These are phyloP conservation scores for Kwoniella heveanensis DNA, from an alignment of 768 basidiomycete species.

Conservation along the genomic window DNA sequence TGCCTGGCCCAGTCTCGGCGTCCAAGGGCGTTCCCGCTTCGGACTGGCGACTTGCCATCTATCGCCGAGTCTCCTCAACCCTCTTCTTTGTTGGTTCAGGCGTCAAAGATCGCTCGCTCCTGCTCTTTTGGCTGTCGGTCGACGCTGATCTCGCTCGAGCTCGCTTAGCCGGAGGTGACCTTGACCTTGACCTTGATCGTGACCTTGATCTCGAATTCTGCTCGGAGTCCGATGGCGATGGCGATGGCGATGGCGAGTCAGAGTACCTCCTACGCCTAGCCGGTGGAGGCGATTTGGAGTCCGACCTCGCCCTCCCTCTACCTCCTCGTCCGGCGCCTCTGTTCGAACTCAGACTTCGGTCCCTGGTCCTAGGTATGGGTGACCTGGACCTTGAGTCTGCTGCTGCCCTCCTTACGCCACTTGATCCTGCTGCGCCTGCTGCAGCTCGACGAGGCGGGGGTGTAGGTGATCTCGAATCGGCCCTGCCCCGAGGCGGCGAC, in stretches of 20 bases:
- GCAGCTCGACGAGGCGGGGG: constrained; percentile 13
- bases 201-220: background rate
- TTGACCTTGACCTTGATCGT: constrained; percentile 7
- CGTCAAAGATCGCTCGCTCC: constrained; percentile 46
- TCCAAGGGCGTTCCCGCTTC: too few species aligned
- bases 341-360: too few species aligned
- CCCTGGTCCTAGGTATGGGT: constrained; percentile 1
- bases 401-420: constrained; percentile 1
- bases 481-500: constrained; percentile 16
- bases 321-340: background rate
- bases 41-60: too few species aligned
- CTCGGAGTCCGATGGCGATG: background rate
- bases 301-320: constrained; percentile 3
- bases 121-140: constrained; percentile 23
- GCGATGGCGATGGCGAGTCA: background rate
- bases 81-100: constrained; percentile 37
- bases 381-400: constrained; percentile 10
- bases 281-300: constrained; percentile 9
- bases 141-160: constrained; percentile 19
- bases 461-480: constrained; percentile 37
- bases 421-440: too few species aligned
- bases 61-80: constrained; percentile 21
- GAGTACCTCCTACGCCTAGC: constrained; percentile 26
- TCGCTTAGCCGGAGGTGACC: constrained; percentile 29
- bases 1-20: too few species aligned